Evolutionary conservation across 2,329 filamentous ascomycete species (phyloP).

Genomic region (Dactylellina leptospora): DNA sequence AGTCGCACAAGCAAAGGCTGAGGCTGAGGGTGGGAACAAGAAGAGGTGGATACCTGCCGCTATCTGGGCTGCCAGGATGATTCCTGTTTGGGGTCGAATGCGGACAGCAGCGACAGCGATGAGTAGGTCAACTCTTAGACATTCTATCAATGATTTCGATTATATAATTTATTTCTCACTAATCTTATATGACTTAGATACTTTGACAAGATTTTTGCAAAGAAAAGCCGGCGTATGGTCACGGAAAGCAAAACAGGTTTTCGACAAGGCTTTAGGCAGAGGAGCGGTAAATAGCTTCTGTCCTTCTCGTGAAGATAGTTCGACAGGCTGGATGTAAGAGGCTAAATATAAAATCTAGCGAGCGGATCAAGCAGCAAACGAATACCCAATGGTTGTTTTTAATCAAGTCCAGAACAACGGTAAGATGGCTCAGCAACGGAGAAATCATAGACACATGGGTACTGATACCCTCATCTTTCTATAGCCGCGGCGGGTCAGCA

Average conservation of each 20-base stretch:
- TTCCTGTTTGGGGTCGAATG: conserved; percentile 5
- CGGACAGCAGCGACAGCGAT: not conserved
- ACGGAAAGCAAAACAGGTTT: not conserved
- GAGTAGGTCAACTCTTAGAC: not conserved
- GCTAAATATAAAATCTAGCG: not conserved
- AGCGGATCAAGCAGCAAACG: too few species aligned
- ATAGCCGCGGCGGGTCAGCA: too few species aligned
- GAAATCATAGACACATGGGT: too few species aligned
- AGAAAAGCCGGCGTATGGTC: conserved; percentile 4
- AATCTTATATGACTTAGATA: not conserved
- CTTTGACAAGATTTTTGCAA: conserved; percentile 1
- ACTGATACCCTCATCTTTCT: too few species aligned
- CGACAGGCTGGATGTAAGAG: not conserved
- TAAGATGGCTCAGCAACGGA: too few species aligned
- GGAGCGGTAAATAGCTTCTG: not conserved
- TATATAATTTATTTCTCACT: not conserved
- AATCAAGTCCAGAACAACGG: not conserved
- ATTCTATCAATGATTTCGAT: not conserved
- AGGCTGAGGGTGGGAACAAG: not conserved
- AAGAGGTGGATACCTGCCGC: conserved; percentile 1
- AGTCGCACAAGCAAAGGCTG: not conserved
- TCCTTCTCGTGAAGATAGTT: not conserved
- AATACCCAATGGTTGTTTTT: too few species aligned
- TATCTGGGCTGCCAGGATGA: conserved; percentile 3
- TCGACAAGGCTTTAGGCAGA: not conserved